Evolutionary conservation across 345 rosid species (phyloP).

Genomic region (Brassica cretica): DNA sequence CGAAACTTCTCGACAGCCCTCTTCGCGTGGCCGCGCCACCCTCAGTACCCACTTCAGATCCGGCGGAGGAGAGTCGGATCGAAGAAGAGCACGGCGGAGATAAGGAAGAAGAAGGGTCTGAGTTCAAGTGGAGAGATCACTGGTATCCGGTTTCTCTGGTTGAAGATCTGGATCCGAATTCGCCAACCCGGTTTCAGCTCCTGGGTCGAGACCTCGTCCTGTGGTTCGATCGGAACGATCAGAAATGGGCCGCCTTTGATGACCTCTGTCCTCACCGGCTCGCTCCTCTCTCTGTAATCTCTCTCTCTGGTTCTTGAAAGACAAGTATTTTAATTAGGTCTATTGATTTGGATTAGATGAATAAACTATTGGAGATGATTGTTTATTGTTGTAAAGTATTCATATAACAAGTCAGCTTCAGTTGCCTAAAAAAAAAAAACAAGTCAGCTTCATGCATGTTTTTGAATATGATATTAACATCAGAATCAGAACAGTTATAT

Average conservation of each 20-base stretch:
- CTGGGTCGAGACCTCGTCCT: constrained; percentile 91
- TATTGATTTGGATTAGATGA: constrained; percentile 9
- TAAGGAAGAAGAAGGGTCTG: constrained; percentile 52
- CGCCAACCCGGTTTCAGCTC: constrained; percentile 89
- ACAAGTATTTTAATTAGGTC: constrained; percentile 1
- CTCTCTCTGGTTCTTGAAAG: constrained; percentile 12
- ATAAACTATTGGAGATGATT: constrained; percentile 16
- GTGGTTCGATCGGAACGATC: constrained; percentile 68
- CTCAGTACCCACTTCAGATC: constrained; percentile 45
- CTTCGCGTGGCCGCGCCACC: constrained; percentile 67
- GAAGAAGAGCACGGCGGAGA: constrained; percentile 50
- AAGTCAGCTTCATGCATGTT: neutral
- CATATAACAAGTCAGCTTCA: neutral
- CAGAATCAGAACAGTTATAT: neutral
- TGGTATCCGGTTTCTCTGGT: constrained; percentile 95
- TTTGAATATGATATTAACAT: constrained; percentile 11
- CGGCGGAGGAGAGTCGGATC: constrained; percentile 39
- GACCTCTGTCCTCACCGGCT: constrained; percentile 94
- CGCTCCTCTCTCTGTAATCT: constrained; percentile 82
- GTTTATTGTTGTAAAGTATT: constrained; percentile 5
- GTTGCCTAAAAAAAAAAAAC: too few relatives aligned
- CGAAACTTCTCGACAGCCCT: constrained; percentile 21
- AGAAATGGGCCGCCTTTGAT: constrained; percentile 88
- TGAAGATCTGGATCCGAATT: constrained; percentile 76
- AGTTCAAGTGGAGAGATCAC: constrained; percentile 91